These are phyloP conservation scores for Beta corolliflora DNA, from an alignment of 179 eudicot species.

Conservation along the genomic window DNA sequence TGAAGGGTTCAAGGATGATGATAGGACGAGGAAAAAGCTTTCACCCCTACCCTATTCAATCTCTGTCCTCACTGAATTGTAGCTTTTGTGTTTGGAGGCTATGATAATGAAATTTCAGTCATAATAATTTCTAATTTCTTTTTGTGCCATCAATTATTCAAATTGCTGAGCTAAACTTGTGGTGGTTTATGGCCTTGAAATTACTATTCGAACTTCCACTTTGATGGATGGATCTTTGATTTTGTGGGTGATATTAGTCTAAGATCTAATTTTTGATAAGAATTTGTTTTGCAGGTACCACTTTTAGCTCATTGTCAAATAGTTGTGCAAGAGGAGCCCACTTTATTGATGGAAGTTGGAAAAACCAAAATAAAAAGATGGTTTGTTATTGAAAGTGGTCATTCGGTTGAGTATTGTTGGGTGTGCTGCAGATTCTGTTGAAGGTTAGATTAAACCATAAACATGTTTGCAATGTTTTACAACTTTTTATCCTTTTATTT, in stretches of 20 bases:
- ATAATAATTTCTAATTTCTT: not conserved
- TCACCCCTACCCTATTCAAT: slow-evolving; percentile 1
- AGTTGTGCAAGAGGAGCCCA: slow-evolving; percentile 22
- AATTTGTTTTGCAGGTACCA: slow-evolving; percentile 19
- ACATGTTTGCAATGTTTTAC: not conserved
- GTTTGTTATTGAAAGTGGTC: slow-evolving; percentile 30
- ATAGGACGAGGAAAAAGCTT: slow-evolving; percentile 21
- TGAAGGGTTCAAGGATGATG: slow-evolving; percentile 27
- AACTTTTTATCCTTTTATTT: not conserved
- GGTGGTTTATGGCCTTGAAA: slow-evolving; percentile 2
- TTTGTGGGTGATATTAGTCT: slow-evolving; percentile 31
- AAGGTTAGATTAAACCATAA: slow-evolving; percentile 9
- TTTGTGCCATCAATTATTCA: slow-evolving; percentile 3
- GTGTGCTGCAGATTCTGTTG: slow-evolving; percentile 18
- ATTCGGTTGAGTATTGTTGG: slow-evolving; percentile 22
- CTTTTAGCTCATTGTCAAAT: slow-evolving; percentile 23
- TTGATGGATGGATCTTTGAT: not conserved
- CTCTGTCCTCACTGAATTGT: slow-evolving; percentile 22
- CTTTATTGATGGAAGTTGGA: slow-evolving; percentile 28
- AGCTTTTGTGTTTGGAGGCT: slow-evolving; percentile 22
- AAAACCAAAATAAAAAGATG: slow-evolving; percentile 20
- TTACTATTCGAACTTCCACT: not conserved
- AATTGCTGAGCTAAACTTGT: not conserved
- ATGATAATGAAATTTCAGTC: slow-evolving; percentile 20
- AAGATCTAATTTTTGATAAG: slow-evolving; percentile 14